Evolutionary conservation across 1,284 basidiomycete species (phyloP).

Genomic region (Cutaneotrichosporon sp.): DNA sequence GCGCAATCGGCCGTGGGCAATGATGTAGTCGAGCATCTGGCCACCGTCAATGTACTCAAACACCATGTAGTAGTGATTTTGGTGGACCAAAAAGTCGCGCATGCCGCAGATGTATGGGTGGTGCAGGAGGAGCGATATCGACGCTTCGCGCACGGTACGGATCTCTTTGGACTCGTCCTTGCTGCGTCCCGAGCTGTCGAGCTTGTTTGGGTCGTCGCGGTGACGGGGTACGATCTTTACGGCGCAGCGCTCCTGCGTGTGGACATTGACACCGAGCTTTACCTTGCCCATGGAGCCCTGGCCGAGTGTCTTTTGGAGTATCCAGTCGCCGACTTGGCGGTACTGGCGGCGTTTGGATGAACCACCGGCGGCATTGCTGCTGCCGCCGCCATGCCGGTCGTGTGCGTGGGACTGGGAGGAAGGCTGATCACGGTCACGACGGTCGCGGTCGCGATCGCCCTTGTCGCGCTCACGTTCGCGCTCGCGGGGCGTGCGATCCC

Average conservation of each 20-base stretch:
- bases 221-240: conserved; percentile 95
- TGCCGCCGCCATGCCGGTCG: neutral
- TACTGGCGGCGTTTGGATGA: conserved; percentile 26
- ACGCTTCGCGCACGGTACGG: conserved; percentile 90
- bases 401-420: neutral
- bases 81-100: conserved; percentile 94
- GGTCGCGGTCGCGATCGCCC: neutral
- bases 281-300: conserved; percentile 99
- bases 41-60: conserved; percentile 98
- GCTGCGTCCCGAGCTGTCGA: conserved; percentile 55
- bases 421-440: conserved; percentile 1
- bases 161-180: conserved; percentile 94
- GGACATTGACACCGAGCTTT: conserved; percentile 85
- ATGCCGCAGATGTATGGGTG: conserved; percentile 99
- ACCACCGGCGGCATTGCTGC: neutral
- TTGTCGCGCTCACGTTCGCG: neutral
- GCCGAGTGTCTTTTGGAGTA: conserved; percentile 92
- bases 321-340: conserved; percentile 75
- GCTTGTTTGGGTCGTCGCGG: conserved; percentile 41
- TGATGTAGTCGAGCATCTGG: conserved; percentile 99
- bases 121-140: conserved; percentile 85
- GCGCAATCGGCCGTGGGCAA: conserved; percentile 90
- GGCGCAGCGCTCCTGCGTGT: conserved; percentile 91
- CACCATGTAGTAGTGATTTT: conserved; percentile 98
- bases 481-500: neutral